These are phyloP conservation scores for Termitomyces sp. DNA, from an alignment of 768 basidiomycete species.

Conservation along the genomic window DNA sequence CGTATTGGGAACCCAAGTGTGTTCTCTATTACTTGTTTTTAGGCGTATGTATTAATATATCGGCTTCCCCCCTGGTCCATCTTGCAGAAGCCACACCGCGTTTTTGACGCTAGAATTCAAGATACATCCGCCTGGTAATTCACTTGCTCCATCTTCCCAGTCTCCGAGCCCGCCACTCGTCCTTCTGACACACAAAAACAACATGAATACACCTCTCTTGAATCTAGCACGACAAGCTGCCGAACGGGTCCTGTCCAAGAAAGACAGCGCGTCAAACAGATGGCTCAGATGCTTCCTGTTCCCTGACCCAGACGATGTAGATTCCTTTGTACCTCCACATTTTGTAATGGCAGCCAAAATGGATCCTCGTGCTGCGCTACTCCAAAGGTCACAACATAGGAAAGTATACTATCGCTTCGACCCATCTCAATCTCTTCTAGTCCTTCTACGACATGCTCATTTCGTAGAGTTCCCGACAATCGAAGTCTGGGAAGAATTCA, in stretches of 20 bases:
- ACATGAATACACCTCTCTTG: slow-evolving; percentile 44
- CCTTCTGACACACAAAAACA: slow-evolving; percentile 63
- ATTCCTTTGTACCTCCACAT: slow-evolving; percentile 49
- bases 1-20: slow-evolving; percentile 78
- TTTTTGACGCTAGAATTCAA: slow-evolving; percentile 71
- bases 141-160: slow-evolving; percentile 33
- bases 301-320: slow-evolving; percentile 50
- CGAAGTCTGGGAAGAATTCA: slow-evolving; percentile 71
- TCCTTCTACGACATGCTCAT: slow-evolving; percentile 48
- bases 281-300: slow-evolving; percentile 54
- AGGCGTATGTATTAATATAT: slow-evolving; percentile 6
- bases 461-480: slow-evolving; percentile 86
- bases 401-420: slow-evolving; percentile 56
- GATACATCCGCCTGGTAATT: slow-evolving; percentile 50
- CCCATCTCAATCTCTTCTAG: slow-evolving; percentile 36
- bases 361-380: slow-evolving; percentile 27
- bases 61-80: neutral
- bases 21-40: slow-evolving; percentile 20
- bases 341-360: slow-evolving; percentile 52
- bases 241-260: slow-evolving; percentile 22
- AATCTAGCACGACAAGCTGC: slow-evolving; percentile 30
- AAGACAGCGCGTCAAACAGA: slow-evolving; percentile 36
- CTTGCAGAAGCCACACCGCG: slow-evolving; percentile 55
- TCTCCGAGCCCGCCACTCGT: slow-evolving; percentile 35
- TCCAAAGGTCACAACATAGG: slow-evolving; percentile 17